Base-by-base conservation (phyloP, 331 rosid species). In the Malus hybrid region DNA sequence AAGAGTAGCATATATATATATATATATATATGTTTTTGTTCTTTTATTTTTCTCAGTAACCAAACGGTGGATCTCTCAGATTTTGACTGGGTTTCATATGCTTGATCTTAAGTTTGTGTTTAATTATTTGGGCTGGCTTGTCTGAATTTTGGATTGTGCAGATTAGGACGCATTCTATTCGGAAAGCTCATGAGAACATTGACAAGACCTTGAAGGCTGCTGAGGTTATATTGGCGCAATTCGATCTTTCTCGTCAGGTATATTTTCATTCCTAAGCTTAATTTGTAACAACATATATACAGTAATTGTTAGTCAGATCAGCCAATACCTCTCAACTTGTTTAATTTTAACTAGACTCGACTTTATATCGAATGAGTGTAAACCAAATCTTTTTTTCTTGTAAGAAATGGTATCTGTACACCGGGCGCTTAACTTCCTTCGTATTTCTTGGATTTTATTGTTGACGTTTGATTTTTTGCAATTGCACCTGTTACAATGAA, bases 101-200 rank as follows among this genome's bases (percentile, higher is more conserved):
- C 31, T 20, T n/a, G 61, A 72, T 6, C 19, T 52, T 74, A 34
- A 74, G 46, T 81, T 69, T 70, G 62, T 10, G 28, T 65, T 48
- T 29, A 3, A 1, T 78, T 79, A 8, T 28, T 65, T 62, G 46
- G 13, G 46, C 46, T 39, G 28, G 54, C 54, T 83, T 68, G 22
- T 31, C 61, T 57, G 67, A 19, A 20, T 56, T 66, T 31, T 75
- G 80, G 66, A 10, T 27, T 63, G 44, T 78, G 62, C 89, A 90
- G 99, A 80, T 94, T 76, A 85, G 97, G 70, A 94, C 99, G 4
- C 91, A 94, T 76, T 88, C 95, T 56, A 92, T 94, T 71, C 82
- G 99, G 75, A 92, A 94, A 89, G 97, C 99, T 73, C 96, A 94
- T 70, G 99, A 88, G 83, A 92, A 94, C 70, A 94, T 94, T 72